Conservation (phyloP, 2,329 filamentous ascomycete species). For the Sordariomycetes sp. region DNA sequence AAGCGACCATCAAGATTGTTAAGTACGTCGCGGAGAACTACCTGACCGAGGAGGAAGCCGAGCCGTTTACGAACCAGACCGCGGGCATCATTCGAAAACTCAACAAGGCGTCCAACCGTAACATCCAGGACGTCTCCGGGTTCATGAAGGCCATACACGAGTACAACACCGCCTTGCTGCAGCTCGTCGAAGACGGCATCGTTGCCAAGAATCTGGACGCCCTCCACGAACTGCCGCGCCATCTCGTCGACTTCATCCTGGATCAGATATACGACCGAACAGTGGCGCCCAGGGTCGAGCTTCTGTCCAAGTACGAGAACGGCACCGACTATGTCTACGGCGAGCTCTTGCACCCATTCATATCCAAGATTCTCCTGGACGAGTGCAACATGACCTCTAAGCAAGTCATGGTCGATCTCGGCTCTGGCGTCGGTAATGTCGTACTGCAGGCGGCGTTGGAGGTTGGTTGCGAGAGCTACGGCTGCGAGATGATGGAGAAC, state of each 20-base stretch:
- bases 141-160: conserved; percentile 65
- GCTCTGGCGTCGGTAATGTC: conserved; percentile 93
- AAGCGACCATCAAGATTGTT: conserved; percentile 64
- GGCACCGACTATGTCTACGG: conserved; percentile 93
- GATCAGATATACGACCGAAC: conserved; percentile 86
- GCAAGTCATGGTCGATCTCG: conserved; percentile 87
- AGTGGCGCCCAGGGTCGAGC: conserved; percentile 80
- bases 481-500: conserved; percentile 92
- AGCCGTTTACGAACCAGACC: conserved; percentile 61
- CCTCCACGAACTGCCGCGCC: conserved; percentile 60
- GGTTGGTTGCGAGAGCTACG: conserved; percentile 89
- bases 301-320: conserved; percentile 76
- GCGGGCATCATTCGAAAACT: conserved; percentile 69
- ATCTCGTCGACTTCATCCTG: conserved; percentile 71
- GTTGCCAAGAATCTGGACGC: conserved; percentile 63
- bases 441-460: conserved; percentile 90
- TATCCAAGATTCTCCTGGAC: conserved; percentile 69
- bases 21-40: conserved; percentile 67
- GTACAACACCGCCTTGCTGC: conserved; percentile 66
- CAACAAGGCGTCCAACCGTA: conserved; percentile 61
- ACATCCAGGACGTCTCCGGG: conserved; percentile 52
- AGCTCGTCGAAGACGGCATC: conserved; percentile 58
- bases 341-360: conserved; percentile 78
- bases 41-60: conserved; percentile 59
- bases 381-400: conserved; percentile 70